Base-by-base conservation (phyloP, 106 monocot genomes). In the Platanthera guangdongensis region DNA sequence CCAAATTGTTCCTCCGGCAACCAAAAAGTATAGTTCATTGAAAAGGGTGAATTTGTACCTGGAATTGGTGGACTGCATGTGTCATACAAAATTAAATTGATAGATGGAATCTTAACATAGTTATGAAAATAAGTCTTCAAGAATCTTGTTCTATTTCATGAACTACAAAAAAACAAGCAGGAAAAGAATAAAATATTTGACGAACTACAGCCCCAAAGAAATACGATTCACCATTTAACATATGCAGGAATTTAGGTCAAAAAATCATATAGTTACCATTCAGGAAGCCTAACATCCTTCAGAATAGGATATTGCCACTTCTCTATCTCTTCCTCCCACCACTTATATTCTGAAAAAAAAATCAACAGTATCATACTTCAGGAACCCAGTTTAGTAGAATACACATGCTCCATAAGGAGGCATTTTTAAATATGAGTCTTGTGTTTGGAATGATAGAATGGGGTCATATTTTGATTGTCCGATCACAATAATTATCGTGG, bases 41-140 rank as follows among this genome's bases (percentile, higher is more conserved):
- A 99, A 99, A 69, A 99, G 84, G 9, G 99, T 94, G 77, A 99
- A 99, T 67, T 92, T 92, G 78, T 99, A 99, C 99, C 99, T 99
- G 83, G 45, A 89, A 77, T 10, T 19, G 75, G 68, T 30, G 51
- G 21, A 60, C 59, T 50, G 47, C 8, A 70, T 72, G 64, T 22
- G 15, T 54, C 73, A 46, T 83, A 46, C 21, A 75, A 14, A 74
- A 57, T 52, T 57, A 32, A 25, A 68, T 11, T 52, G 11, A 21
- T 48, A 14, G 30, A 22, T 54, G 32, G 47, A 83, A 28, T 19
- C 39, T 7, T 21, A 14, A 63, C 51, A 67, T 50, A 6, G 67
- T 1, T 16, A 32, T 50, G n/a, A 68, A 68, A 50, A 0, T 30
- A 65, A 4, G 30, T 32, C 13, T 39, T 30, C 25, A 65, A 65